Evolutionary conservation across 1,284 basidiomycete genomes (phyloP), one percentile per base, ranked within the genome.

Genomic region (Malassezia yamatoensis): DNA sequence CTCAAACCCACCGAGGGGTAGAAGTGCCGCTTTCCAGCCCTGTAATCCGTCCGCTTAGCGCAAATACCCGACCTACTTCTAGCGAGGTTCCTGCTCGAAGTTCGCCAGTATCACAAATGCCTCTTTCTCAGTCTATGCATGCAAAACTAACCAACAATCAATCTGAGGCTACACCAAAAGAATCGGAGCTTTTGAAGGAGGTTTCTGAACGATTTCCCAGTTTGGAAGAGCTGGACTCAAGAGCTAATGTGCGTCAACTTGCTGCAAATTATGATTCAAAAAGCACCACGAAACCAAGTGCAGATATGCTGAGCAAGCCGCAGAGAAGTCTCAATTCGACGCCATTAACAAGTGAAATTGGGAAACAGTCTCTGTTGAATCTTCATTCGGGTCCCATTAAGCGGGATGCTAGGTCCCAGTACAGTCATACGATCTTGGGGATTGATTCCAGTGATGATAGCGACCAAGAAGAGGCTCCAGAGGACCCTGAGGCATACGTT

Each of bases 391-490:
- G 29, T 6, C 29, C 13, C 20, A 13, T 34, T 34, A 34, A 45
- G 24, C 13, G 29, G 16, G 10, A 24, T 5, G 24, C 43, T 6
- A 20, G 32, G 41, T 20, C 41, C 11, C 41, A 43, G 41, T 20
- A 4, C 18, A 32, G 32, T 32, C 43, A 45, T 34, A 45, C 43
- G 5, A 34, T 21, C 8, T 13, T 45, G 5, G 43, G 29, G 13
- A 33, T 45, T 13, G 29, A 47, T 29, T 55, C 53, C 3, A 47
- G 51, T 36, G 29, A 47, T 29, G 49, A 47, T 4, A 47, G 51
- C 38, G 55, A 58, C 16, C 50, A 57, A 36, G 45, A 49, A 21
- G 40, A 48, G 16, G 32, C 34, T 5, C 55, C 55, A 3, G 55
- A 58, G 37, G 54, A 57, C 9, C 49, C 29, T 2, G 49, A 34